Evolutionary conservation across 2,329 filamentous ascomycete genomes (phyloP), one percentile per base, ranked within the genome.

Genomic region (Botrytis sinoallii): DNA sequence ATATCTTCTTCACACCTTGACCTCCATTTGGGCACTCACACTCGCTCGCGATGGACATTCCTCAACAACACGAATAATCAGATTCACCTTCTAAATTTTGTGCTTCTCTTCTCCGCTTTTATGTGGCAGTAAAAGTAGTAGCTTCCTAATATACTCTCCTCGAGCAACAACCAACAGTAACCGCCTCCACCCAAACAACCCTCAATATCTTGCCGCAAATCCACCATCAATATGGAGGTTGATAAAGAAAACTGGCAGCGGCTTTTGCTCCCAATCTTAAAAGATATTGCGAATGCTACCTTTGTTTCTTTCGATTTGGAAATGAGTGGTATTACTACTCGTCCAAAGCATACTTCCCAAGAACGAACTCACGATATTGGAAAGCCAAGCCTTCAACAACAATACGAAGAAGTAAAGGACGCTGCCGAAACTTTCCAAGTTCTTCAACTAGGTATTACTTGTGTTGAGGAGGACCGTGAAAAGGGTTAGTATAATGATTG

Each of bases 231-330:
- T 40, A 74, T 74, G 73, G 73, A 74, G 55, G 63, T 74, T 42
- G 20, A 67, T 3, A 66, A 44, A 25, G 52, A 61, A 25, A 59
- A 74, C 29, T 75, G 72, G 72, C 81, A 83, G 42, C 80, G 83
- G 44, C 82, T 85, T 42, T 82, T 91, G 10, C 84, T 90, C 4
- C 84, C 84, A 57, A 86, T 92, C 52, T 81, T 92, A 32, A 83
- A 86, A 74, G 84, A 88, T 73, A 86, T 92, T 73, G 85, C 88
- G 40, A 84, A 86, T 72, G 86, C 89, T 48, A 85, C 86, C 74
- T 92, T 91, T 77, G 87, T 92, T 20, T 84, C 89, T 4, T 84
- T 92, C 74, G 90, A 92, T 78, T 84, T 92, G 20, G 90, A 92
- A 80, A 86, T 92, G 64, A 91, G 90, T 22, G 90, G 90, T 3